Conservation (phyloP, 331 rosid genomes). For the Rhamnella rubrinervis region DNA sequence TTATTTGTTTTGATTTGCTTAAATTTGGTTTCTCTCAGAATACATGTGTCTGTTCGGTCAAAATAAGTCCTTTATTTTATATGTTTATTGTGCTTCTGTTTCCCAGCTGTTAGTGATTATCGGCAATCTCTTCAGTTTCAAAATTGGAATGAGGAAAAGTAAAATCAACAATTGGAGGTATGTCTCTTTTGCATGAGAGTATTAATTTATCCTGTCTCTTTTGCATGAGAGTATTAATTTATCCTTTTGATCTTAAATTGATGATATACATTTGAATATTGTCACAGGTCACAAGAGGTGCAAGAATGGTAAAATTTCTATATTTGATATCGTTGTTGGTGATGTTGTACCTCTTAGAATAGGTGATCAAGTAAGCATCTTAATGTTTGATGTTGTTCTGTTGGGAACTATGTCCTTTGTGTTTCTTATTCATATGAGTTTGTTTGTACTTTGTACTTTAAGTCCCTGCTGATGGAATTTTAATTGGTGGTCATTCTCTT, state of each 20-base stretch:
- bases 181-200: constrained; percentile 28
- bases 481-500: constrained; percentile 81
- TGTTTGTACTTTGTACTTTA: constrained; percentile 20
- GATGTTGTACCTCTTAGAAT: constrained; percentile 91
- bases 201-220: too few relatives aligned
- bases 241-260: constrained; percentile 10
- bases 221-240: constrained; percentile 1
- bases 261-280: constrained; percentile 19
- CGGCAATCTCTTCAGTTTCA: constrained; percentile 95
- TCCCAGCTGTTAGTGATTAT: constrained; percentile 87
- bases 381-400: constrained; percentile 27
- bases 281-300: constrained; percentile 74
- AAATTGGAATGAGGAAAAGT: constrained; percentile 81
- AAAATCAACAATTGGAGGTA: constrained; percentile 92
- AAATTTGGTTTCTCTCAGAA: constrained; percentile 2
- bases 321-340: constrained; percentile 96
- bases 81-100: constrained; percentile 16
- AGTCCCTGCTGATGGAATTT: constrained; percentile 97
- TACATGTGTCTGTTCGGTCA: constrained; percentile 9
- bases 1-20: neutral
- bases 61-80: constrained; percentile 2
- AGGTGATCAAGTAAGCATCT: constrained; percentile 79
- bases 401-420: constrained; percentile 5
- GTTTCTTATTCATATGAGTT: constrained; percentile 12
- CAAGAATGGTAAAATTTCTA: constrained; percentile 74